Base-by-base conservation (phyloP, 345 rosid genomes). In the Arabidopsis thaliana region DNA sequence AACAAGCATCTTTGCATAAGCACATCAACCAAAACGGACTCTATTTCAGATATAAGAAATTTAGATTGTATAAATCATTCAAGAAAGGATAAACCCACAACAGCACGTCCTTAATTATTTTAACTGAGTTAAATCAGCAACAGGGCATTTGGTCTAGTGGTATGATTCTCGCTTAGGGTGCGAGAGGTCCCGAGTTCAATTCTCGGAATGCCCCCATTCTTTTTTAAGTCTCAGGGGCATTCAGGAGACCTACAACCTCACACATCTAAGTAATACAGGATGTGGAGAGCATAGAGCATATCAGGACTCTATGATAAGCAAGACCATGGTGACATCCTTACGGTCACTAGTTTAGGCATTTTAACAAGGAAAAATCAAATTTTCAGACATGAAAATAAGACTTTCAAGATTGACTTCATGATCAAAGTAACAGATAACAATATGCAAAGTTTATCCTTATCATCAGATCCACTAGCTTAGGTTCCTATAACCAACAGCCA, bases 171-270 rank as follows among this genome's bases (percentile, higher is more conserved):
- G 89, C 96, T 92, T 89, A 67, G 91, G 91, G 90, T 89, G 89
- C 87, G 86, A 87, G 89, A 90, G 90, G 90, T 87, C 97, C 93
- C 90, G 87, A 87, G 91, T 90, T 88, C 90, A 67, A 90, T 90
- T 88, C 91, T 88, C 86, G 89, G 89, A 93, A 93, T 87, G 82
- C 84, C 85, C 83, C 85, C 24, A 33, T 58, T n/a, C 24, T 40
- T 60, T 61, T 61, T 7, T 36, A 0, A 67, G 14, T 65, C 28
- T 65, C 32, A 46, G 32, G 57, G 69, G 7, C 42, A 65, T 32
- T 16, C 50, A 59, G 49, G 58, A 33, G 28, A 25, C 11, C 38
- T 50, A 71, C 37, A 59, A 36, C 49, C 23, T 28, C 22, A 24
- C 50, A 37, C 49, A 9, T 36, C 30, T 13, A 10, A 50, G 32